Percentiles rank a stretch among this genome's conserved stretches.
These are phyloP conservation scores for Diospyros lotus DNA, from an alignment of 148 eudicot species.

Conservation along the genomic window DNA sequence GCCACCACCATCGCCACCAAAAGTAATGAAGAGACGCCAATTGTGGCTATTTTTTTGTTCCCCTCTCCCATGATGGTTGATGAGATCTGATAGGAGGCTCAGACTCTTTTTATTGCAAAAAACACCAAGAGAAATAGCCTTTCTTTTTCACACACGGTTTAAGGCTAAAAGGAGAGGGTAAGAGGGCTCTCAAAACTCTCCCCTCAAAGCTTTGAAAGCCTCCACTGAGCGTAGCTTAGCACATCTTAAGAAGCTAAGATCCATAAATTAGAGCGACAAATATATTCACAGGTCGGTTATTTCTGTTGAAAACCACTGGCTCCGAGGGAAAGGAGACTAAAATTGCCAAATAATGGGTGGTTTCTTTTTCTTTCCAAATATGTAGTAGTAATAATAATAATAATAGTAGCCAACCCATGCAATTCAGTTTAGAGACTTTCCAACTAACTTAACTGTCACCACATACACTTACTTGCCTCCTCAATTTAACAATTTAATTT, in stretches of 20 bases:
- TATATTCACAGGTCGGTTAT: neutral
- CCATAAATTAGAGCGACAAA: neutral
- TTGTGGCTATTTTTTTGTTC: slow-evolving; percentile 8
- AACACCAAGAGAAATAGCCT: neutral
- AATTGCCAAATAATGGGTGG: neutral
- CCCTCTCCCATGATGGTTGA: neutral
- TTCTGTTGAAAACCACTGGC: neutral
- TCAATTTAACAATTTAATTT: too few relatives aligned
- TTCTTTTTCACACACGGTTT: too few relatives aligned
- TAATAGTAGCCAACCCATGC: too few relatives aligned
- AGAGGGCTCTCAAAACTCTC: neutral
- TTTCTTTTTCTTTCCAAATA: neutral
- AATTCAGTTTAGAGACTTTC: too few relatives aligned
- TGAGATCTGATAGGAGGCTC: neutral
- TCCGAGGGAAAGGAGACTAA: slow-evolving; percentile 1
- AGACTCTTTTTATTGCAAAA: neutral
- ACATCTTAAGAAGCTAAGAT: neutral
- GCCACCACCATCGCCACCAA: slow-evolving; percentile 43
- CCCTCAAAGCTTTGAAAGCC: slow-evolving; percentile 6
- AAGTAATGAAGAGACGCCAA: slow-evolving; percentile 15
- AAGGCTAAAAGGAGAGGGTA: neutral
- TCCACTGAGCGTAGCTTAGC: neutral
- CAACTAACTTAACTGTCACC: too few relatives aligned
- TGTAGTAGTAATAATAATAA: too few relatives aligned
- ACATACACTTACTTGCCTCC: too few relatives aligned